Conservation (phyloP, 2,329 filamentous ascomycete genomes). For the Emydomyces testavorans region DNA sequence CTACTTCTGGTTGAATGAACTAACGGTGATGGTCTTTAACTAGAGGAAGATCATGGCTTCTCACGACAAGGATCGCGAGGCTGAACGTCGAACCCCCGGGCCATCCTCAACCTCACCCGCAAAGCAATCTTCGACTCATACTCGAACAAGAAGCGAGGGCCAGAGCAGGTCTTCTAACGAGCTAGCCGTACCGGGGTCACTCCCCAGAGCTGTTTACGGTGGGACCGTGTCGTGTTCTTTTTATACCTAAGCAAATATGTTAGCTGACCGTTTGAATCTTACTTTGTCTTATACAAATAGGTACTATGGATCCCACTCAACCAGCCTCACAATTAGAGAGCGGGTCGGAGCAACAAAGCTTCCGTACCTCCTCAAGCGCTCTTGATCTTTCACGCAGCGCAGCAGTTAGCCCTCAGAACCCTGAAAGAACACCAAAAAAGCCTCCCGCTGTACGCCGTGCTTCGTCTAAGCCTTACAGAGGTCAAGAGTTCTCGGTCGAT, state of each 20-base stretch:
- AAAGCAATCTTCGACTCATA: conserved; percentile 6
- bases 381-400: conserved; percentile 34
- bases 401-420: conserved; percentile 29
- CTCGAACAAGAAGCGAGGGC: conserved; percentile 1
- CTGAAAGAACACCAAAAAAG: conserved; percentile 48
- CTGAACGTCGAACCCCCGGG: conserved; percentile 1
- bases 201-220: conserved; percentile 8
- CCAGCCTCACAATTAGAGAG: not conserved
- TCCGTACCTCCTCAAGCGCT: conserved; percentile 1
- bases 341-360: not conserved
- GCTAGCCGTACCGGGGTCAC: not conserved
- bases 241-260: not conserved
- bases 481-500: conserved; percentile 81
- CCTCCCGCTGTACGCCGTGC: conserved; percentile 60
- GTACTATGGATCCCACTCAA: not conserved
- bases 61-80: conserved; percentile 4
- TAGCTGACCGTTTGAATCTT: conserved; percentile 5
- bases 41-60: conserved; percentile 12
- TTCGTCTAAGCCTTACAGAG: conserved; percentile 69
- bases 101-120: conserved; percentile 10
- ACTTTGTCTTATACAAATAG: too few species aligned
- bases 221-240: not conserved
- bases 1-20: not conserved
- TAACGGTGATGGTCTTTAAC: not conserved
- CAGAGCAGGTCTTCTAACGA: conserved; percentile 6